Evolutionary conservation across 2,329 filamentous ascomycete species (phyloP).

Genomic region (Penicillium sp.): DNA sequence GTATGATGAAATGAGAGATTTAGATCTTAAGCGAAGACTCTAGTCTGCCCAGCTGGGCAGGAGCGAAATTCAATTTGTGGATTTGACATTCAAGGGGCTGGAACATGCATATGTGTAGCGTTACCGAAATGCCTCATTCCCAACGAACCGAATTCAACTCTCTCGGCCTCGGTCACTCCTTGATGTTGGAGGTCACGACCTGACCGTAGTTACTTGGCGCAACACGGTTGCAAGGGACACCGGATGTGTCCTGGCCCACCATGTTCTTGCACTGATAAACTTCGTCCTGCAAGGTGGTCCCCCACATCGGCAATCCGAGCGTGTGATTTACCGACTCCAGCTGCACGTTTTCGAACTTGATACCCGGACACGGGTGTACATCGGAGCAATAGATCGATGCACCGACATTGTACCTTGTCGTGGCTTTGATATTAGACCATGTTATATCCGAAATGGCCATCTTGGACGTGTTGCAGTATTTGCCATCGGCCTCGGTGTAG

Average conservation of each 20-base stretch:
- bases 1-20: not conserved
- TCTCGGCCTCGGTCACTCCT: constrained; percentile 1
- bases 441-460: constrained; percentile 50
- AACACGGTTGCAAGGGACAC: constrained; percentile 28
- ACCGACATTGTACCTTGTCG: constrained; percentile 52
- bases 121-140: too few species aligned
- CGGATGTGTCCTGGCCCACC: constrained; percentile 18
- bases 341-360: constrained; percentile 50
- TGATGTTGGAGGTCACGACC: constrained; percentile 17
- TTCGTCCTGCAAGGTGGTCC: constrained; percentile 33
- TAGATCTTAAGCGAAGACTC: not conserved
- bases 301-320: constrained; percentile 30
- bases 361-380: constrained; percentile 46
- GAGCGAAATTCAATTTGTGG: not conserved
- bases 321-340: constrained; percentile 45
- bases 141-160: too few species aligned
- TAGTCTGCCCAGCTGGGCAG: not conserved
- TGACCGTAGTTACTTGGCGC: constrained; percentile 27
- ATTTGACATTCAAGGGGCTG: not conserved
- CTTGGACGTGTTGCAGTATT: constrained; percentile 42
- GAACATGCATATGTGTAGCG: not conserved
- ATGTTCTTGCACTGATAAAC: constrained; percentile 49
- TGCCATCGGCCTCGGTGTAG: constrained; percentile 20
- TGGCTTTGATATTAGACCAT: constrained; percentile 55
- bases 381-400: constrained; percentile 50